phyloP scores from a whole-genome alignment of 1,284 basidiomycete species.

The Heterobasidion irregulare region DNA sequence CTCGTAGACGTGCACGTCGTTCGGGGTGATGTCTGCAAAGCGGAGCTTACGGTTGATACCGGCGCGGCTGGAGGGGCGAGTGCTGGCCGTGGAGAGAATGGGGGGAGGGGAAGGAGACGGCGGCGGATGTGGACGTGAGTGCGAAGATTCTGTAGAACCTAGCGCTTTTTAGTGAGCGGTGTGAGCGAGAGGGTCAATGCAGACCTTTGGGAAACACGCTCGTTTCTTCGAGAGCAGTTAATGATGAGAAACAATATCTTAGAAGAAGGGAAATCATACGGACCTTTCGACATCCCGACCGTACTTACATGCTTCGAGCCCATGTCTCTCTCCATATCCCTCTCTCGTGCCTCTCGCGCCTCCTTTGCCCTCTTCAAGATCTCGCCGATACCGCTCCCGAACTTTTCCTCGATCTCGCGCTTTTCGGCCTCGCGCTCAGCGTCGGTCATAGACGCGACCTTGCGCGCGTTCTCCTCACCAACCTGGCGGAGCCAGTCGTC shows the following conservation, averaged over 20 bases:
- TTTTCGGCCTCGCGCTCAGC: conserved; percentile 49
- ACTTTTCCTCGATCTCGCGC: conserved; percentile 54
- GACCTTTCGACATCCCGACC: not conserved
- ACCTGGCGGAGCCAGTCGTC: conserved; percentile 30
- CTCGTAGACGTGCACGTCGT: conserved; percentile 67
- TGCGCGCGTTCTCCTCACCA: conserved; percentile 42
- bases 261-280: not conserved
- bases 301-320: not conserved
- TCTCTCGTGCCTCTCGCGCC: conserved; percentile 28
- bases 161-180: not conserved
- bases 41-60: conserved; percentile 31
- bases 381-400: conserved; percentile 56
- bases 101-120: conserved; percentile 19
- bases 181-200: not conserved
- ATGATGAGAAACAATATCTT: not conserved
- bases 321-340: conserved; percentile 2
- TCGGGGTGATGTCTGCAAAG: conserved; percentile 43
- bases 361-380: conserved; percentile 44
- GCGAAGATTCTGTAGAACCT: not conserved
- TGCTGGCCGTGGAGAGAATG: conserved; percentile 20
- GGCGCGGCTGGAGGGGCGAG: conserved; percentile 32
- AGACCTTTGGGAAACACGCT: not conserved
- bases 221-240: not conserved
- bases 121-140: conserved; percentile 5
- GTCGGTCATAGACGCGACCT: conserved; percentile 47